A percentile compares a stretch with the other conserved stretches of the same genome.
Conservation (phyloP, 2,329 filamentous ascomycete genomes). For the Colletotrichum truncatum region DNA sequence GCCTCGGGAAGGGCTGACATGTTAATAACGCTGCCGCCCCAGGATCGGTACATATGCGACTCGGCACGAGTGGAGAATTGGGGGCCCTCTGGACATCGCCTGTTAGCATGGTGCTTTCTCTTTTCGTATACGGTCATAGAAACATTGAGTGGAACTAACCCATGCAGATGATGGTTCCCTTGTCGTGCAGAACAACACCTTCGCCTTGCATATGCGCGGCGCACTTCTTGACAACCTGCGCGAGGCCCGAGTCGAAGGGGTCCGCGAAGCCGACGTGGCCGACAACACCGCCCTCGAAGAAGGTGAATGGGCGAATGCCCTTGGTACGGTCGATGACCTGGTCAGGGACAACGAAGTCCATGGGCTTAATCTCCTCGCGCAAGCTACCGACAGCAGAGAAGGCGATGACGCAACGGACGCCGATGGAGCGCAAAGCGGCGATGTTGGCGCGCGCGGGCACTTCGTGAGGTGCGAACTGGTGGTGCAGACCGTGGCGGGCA, state of each 20-base stretch:
- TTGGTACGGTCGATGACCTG: conserved; percentile 98
- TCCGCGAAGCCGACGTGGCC: conserved; percentile 96
- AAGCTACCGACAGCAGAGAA: conserved; percentile 95
- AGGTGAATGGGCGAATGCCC: conserved; percentile 92
- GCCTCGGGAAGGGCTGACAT: conserved; percentile 97
- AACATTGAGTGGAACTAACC: conserved; percentile 66
- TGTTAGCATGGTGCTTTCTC: neutral
- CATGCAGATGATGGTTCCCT: conserved; percentile 91
- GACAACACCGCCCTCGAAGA: conserved; percentile 92
- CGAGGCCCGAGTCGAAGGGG: conserved; percentile 85
- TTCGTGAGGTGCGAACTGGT: conserved; percentile 92
- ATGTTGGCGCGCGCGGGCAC: conserved; percentile 97
- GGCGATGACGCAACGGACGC: conserved; percentile 90
- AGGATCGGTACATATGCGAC: conserved; percentile 92
- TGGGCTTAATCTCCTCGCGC: conserved; percentile 90
- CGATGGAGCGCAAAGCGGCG: conserved; percentile 90
- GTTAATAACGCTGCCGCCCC: conserved; percentile 96
- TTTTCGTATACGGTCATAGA: neutral
- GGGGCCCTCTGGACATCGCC: conserved; percentile 77
- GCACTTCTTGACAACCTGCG: conserved; percentile 79
- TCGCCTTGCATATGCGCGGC: conserved; percentile 82
- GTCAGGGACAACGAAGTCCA: conserved; percentile 96
- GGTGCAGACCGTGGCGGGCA: conserved; percentile 88
- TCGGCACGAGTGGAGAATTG: conserved; percentile 97
- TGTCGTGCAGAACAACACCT: conserved; percentile 83